Evolutionary conservation across 257 asterid genomes (phyloP), one percentile per base, ranked within the genome.

Genomic region (Osmanthus fragrans): DNA sequence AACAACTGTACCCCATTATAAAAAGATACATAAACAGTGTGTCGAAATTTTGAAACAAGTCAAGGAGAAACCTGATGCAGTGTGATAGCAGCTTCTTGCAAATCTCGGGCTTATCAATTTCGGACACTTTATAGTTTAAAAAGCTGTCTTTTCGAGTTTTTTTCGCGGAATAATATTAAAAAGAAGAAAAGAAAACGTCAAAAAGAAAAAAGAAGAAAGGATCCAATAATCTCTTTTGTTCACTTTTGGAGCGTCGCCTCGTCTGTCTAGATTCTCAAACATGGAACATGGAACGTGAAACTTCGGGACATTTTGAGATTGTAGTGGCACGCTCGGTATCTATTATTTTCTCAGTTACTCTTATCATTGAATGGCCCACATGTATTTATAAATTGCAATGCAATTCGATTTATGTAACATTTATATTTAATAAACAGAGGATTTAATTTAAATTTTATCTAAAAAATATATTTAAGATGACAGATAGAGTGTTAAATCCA

Each of bases 61-160:
- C 47, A 51, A 66, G 40, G 4, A 67, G 72, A 79, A 65, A 32
- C 54, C 23, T 64, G 68, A 36, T 40, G 33, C 54, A 39, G 18
- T 36, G 36, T 56, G 23, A 36, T 7, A 69, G 37, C 76, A 39
- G 39, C 74, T 47, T 45, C 36, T 76, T 10, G 37, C 16, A 73
- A 58, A 30, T 72, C 56, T 33, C 36, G 16, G 68, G 66, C 70
- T 64, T 49, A 65, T 32, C 60, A 64, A 70, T 30, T 72, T 45
- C 70, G 21, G 51, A 68, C 69, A 72, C 64, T 65, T 40, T 19
- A 27, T 30, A 10, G 69, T 27, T 63, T n/a, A 9, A 63, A 58
- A 69, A n/a, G 33, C 30, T 56, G 69, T 68, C 9, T 76, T 19
- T 29, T 19, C 15, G 15, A 4, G 33, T 70, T n/a, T 23, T 54